Percentiles rank a stretch among this genome's conserved stretches.
Evolutionary conservation across 2,329 filamentous ascomycete species (phyloP).

Genomic region (Epichloe festucae): DNA sequence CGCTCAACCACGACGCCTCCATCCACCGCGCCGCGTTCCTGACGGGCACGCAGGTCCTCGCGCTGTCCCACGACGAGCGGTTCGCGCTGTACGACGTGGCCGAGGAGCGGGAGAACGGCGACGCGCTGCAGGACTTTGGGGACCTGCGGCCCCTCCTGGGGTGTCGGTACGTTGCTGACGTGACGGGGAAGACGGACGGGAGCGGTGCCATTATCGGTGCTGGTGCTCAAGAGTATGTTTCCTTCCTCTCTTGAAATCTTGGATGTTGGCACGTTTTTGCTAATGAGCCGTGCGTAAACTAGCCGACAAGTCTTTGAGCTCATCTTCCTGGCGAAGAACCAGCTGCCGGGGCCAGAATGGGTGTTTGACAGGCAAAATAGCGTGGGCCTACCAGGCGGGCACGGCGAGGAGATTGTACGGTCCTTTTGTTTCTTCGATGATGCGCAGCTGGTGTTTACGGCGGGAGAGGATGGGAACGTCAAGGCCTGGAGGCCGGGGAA

Average conservation of each 20-base stretch:
- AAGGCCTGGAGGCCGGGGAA: slow-evolving; percentile 37
- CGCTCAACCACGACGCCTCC: slow-evolving; percentile 64
- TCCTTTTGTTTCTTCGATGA: slow-evolving; percentile 52
- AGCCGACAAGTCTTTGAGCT: slow-evolving; percentile 47
- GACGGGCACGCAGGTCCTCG: slow-evolving; percentile 49
- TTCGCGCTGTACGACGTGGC: slow-evolving; percentile 60
- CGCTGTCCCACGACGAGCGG: slow-evolving; percentile 66
- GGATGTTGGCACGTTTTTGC: too few species aligned
- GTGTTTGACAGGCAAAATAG: slow-evolving; percentile 38
- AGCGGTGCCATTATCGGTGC: slow-evolving; percentile 48
- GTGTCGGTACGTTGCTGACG: slow-evolving; percentile 63
- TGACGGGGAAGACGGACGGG: slow-evolving; percentile 46
- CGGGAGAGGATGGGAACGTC: slow-evolving; percentile 44
- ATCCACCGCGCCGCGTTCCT: slow-evolving; percentile 66
- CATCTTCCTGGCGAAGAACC: slow-evolving; percentile 41
- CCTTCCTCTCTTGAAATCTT: too few species aligned
- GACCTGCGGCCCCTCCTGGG: slow-evolving; percentile 53
- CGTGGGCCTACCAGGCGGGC: slow-evolving; percentile 48
- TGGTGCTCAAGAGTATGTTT: slow-evolving; percentile 52
- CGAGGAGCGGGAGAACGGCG: slow-evolving; percentile 47
- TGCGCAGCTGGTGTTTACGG: slow-evolving; percentile 44
- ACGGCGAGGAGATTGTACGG: slow-evolving; percentile 50
- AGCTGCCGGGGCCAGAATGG: slow-evolving; percentile 29
- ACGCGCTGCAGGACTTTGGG: slow-evolving; percentile 46
- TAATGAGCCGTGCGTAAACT: not conserved